A percentile compares a stretch with the other conserved stretches of the same genome.
These are phyloP conservation scores for Neurospora discreta DNA, from an alignment of 495 filamentous ascomycete species.

Conservation along the genomic window DNA sequence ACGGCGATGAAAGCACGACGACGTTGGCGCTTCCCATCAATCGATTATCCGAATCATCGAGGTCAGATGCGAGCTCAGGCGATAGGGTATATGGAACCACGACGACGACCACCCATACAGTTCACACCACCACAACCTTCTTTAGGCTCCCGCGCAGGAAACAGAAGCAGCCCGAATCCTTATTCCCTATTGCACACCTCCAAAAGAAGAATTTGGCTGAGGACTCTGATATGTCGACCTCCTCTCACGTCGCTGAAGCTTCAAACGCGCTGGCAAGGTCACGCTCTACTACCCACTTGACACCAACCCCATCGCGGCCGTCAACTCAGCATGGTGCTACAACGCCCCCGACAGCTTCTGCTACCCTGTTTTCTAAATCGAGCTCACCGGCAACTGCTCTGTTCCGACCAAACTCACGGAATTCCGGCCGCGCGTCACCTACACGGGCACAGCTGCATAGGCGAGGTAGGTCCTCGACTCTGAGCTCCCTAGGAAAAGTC, in stretches of 20 bases:
- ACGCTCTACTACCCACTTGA: constrained; percentile 15
- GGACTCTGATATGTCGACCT: constrained; percentile 20
- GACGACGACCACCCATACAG: constrained; percentile 48
- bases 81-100: constrained; percentile 57
- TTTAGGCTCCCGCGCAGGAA: constrained; percentile 75
- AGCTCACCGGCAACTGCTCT: constrained; percentile 41
- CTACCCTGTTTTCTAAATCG: constrained; percentile 17
- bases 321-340: constrained; percentile 33
- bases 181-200: constrained; percentile 68
- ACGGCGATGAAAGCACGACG: constrained; percentile 54
- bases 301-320: constrained; percentile 39
- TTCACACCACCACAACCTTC: constrained; percentile 57
- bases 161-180: constrained; percentile 60
- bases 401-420: constrained; percentile 54
- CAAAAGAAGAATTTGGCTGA: constrained; percentile 51
- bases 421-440: constrained; percentile 66
- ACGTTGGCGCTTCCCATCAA: constrained; percentile 56
- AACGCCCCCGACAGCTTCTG: constrained; percentile 23
- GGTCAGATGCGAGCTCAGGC: constrained; percentile 77
- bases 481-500: constrained; percentile 56
- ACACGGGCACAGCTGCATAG: constrained; percentile 40
- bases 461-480: constrained; percentile 76
- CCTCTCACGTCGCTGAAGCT: constrained; percentile 18
- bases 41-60: constrained; percentile 81
- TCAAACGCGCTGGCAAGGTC: constrained; percentile 6